Evolutionary conservation across 306 rosid species (phyloP).

Genomic region (Castanospermum australe): DNA sequence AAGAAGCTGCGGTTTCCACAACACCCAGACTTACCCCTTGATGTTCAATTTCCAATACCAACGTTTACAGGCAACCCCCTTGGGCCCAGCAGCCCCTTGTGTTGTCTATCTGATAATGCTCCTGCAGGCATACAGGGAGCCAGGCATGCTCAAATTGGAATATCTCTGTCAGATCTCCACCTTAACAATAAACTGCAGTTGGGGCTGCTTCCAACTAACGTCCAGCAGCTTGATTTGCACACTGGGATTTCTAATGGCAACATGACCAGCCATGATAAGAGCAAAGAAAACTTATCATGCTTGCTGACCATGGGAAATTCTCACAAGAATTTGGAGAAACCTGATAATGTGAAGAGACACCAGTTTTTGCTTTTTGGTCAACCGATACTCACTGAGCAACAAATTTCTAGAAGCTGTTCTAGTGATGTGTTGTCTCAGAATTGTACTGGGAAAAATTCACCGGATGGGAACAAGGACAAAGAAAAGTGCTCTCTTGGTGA

Average conservation of each 20-base stretch:
- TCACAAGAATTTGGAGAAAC: conserved; percentile 59
- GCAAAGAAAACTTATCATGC: conserved; percentile 59
- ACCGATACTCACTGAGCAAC: conserved; percentile 95
- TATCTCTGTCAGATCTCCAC: conserved; percentile 81
- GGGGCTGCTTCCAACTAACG: conserved; percentile 64
- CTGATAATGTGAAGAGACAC: conserved; percentile 70
- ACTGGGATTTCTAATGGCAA: conserved; percentile 48
- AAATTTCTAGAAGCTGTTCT: conserved; percentile 56
- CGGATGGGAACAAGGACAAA: conserved; percentile 36
- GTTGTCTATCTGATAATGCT: conserved; percentile 81
- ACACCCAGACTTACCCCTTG: conserved; percentile 58
- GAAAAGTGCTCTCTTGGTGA: conserved; percentile 47
- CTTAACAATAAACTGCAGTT: conserved; percentile 63
- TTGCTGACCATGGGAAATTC: conserved; percentile 74
- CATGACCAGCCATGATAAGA: conserved; percentile 39
- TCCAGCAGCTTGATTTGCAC: conserved; percentile 48
- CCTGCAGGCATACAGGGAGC: conserved; percentile 99
- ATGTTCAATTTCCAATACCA: conserved; percentile 62
- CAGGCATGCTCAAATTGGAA: conserved; percentile 99
- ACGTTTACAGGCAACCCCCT: conserved; percentile 75
- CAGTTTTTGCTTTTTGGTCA: conserved; percentile 92
- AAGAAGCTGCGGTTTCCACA: conserved; percentile 83
- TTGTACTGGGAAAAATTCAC: conserved; percentile 27
- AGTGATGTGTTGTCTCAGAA: conserved; percentile 42
- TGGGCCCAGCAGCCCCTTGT: conserved; percentile 78